These are phyloP conservation scores for Paramecium primaurelia DNA, from an alignment of 73 alveolate species.

Conservation along the genomic window DNA sequence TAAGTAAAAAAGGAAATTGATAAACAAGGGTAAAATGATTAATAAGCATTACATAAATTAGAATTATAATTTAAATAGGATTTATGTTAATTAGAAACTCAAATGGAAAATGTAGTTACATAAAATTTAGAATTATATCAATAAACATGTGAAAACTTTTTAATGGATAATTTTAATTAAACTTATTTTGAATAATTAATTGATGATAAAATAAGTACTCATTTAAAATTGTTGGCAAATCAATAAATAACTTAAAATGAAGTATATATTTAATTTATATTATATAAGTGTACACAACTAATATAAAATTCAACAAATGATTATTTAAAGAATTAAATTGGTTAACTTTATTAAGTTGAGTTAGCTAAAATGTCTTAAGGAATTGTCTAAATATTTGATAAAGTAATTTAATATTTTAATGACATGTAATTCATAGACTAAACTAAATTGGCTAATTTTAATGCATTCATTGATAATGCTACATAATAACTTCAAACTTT, in stretches of 20 bases:
- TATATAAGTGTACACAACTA: not conserved
- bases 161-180: not conserved
- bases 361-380: not conserved
- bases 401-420: not conserved
- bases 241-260: not conserved
- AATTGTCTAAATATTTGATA: not conserved
- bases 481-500: not conserved
- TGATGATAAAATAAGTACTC: not conserved
- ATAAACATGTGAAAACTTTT: not conserved
- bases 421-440: not conserved
- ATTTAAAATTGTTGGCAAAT: not conserved
- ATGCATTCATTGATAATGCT: not conserved
- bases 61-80: not conserved
- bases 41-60: not conserved
- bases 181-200: not conserved
- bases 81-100: not conserved
- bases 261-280: not conserved
- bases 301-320: not conserved
- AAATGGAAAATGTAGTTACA: not conserved
- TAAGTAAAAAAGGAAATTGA: not conserved
- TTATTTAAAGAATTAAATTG: not conserved
- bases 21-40: not conserved
- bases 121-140: not conserved
- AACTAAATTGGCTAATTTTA: not conserved
- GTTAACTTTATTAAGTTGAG: not conserved